These are phyloP conservation scores for Diaporthe vexans DNA, from an alignment of 2,329 filamentous ascomycete species.

Conservation along the genomic window DNA sequence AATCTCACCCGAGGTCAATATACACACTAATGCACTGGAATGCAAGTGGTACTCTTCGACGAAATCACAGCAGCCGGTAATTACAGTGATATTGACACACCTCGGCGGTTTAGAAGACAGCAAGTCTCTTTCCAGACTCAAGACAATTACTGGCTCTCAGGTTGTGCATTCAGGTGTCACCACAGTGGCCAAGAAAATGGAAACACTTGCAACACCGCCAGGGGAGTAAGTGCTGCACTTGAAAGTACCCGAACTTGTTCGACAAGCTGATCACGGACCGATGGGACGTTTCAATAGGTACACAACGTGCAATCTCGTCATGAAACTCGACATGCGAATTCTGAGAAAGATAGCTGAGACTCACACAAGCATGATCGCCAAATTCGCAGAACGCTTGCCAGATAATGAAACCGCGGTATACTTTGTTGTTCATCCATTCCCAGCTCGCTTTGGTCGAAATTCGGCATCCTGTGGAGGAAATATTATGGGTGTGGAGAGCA, in stretches of 20 bases:
- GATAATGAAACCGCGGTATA: neutral
- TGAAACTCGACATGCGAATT: slow-evolving; percentile 21
- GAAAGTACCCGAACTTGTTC: rapidly evolving
- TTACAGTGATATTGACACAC: neutral
- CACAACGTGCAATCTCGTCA: neutral
- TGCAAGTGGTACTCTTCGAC: slow-evolving; percentile 1
- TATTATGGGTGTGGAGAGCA: neutral
- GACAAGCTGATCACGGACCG: neutral
- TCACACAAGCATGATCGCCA: neutral
- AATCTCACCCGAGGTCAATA: no score
- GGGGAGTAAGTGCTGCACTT: neutral
- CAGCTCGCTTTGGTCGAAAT: neutral
- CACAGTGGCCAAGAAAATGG: neutral
- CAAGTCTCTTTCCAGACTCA: neutral
- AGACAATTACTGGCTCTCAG: neutral
- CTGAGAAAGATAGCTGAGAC: neutral
- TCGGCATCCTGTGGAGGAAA: neutral
- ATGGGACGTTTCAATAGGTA: neutral
- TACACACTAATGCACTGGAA: neutral
- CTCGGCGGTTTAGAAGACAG: neutral
- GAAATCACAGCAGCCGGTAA: neutral
- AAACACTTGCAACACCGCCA: neutral
- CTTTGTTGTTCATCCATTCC: neutral
- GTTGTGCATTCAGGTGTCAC: neutral
- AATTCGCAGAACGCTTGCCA: neutral